phyloP scores from a whole-genome alignment of 1,284 basidiomycete genomes.

The Mycosarcoma maydis region DNA sequence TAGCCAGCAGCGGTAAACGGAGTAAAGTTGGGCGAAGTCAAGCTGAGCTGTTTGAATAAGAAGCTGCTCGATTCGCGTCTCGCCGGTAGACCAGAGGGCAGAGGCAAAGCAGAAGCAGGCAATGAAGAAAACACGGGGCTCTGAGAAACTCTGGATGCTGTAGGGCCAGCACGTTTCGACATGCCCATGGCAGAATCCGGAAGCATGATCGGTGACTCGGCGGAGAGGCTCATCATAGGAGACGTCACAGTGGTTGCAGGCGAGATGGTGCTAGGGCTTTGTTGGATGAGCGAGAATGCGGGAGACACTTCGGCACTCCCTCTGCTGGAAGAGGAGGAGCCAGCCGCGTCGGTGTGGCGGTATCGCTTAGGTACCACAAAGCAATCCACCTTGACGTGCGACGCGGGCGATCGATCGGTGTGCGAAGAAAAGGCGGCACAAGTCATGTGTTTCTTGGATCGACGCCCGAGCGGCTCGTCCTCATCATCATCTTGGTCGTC shows the following conservation, averaged over 20 bases:
- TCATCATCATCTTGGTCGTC: constrained; percentile 31
- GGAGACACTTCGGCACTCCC: constrained; percentile 30
- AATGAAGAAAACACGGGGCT: constrained; percentile 10
- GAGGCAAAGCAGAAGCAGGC: constrained; percentile 27
- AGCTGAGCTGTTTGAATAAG: constrained; percentile 39
- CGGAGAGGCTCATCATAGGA: constrained; percentile 53
- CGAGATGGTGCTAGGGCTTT: constrained; percentile 16
- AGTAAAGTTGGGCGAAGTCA: constrained; percentile 37
- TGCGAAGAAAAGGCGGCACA: constrained; percentile 2
- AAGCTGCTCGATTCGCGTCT: constrained; percentile 36
- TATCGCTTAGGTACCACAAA: constrained; percentile 4
- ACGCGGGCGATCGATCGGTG: background rate
- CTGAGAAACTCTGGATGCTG: constrained; percentile 16
- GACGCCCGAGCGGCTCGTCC: constrained; percentile 35
- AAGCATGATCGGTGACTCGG: constrained; percentile 51
- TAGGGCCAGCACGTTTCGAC: constrained; percentile 8
- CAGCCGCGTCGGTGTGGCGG: constrained; percentile 12
- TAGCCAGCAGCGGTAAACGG: constrained; percentile 7
- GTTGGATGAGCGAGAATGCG: constrained; percentile 21
- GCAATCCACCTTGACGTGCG: constrained; percentile 1
- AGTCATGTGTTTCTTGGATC: constrained; percentile 31
- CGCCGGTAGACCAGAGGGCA: constrained; percentile 3
- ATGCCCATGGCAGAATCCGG: constrained; percentile 25
- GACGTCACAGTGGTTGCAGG: constrained; percentile 43
- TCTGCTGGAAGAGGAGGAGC: constrained; percentile 25